Conservation (phyloP, 495 filamentous ascomycete genomes). For the Penicillium verhagenii region DNA sequence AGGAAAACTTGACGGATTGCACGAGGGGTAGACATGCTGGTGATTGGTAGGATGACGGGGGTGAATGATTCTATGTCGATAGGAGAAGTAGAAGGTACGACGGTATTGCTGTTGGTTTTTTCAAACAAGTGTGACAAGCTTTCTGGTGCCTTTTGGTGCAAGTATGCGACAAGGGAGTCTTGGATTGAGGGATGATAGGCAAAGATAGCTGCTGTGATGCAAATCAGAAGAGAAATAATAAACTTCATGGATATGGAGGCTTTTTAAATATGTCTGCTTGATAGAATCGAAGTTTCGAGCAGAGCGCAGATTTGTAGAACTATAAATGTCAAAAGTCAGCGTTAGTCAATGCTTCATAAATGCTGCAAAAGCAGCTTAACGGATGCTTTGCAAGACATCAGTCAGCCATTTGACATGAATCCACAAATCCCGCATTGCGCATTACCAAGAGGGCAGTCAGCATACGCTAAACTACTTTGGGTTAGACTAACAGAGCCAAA, state of each 20-base stretch:
- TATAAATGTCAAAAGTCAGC: conserved; percentile 20
- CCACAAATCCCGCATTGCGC: conserved; percentile 3
- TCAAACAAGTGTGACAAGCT: conserved; percentile 17
- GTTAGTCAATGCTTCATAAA: conserved; percentile 25
- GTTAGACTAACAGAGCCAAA: neutral
- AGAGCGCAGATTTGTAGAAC: conserved; percentile 9
- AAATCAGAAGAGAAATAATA: conserved; percentile 42
- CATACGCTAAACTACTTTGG: conserved; percentile 14
- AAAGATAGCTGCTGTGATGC: conserved; percentile 40
- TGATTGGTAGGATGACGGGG: conserved; percentile 23
- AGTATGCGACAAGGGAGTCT: conserved; percentile 15
- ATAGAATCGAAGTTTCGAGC: conserved; percentile 23
- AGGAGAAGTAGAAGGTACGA: neutral
- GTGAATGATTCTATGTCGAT: conserved; percentile 2
- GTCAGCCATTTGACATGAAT: conserved; percentile 21
- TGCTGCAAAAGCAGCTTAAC: neutral
- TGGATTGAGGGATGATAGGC: conserved; percentile 25
- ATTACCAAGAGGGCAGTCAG: conserved; percentile 37
- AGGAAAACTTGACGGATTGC: conserved; percentile 78
- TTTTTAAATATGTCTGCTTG: conserved; percentile 33
- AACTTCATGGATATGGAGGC: conserved; percentile 39
- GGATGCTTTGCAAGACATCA: conserved; percentile 32
- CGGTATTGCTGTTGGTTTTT: conserved; percentile 7
- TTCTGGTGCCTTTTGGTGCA: conserved; percentile 18
- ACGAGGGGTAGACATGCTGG: conserved; percentile 67